Percentiles rank a stretch among this genome's conserved stretches.
These are phyloP conservation scores for Diutina scorzettiae DNA, from an alignment of 1,139 yeast genomes.

Conservation along the genomic window DNA sequence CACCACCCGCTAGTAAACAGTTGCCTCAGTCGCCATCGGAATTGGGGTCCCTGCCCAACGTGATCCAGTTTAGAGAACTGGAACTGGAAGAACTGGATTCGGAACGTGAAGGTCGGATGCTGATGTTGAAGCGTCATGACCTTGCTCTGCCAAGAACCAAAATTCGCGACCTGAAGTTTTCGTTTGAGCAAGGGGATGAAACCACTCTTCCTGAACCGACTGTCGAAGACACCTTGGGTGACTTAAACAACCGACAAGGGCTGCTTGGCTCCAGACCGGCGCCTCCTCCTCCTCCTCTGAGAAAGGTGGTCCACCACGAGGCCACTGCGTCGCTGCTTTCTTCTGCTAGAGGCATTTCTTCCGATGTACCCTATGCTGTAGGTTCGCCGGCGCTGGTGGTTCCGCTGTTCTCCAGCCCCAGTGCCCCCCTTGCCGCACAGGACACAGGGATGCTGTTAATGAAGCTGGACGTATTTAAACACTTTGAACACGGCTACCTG, in stretches of 20 bases:
- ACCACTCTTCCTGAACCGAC: not conserved
- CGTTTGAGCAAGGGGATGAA: constrained; percentile 4
- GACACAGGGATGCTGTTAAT: constrained; percentile 23
- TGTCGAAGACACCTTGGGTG: not conserved
- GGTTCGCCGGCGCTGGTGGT: not conserved
- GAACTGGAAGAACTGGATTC: constrained; percentile 1
- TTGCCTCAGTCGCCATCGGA: not conserved
- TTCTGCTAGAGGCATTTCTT: not conserved
- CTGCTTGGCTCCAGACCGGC: not conserved
- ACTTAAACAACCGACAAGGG: not conserved
- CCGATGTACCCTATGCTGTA: not conserved
- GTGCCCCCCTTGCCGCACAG: constrained; percentile 9
- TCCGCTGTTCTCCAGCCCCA: not conserved
- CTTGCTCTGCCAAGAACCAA: not conserved
- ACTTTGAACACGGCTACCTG: constrained; percentile 15
- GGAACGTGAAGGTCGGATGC: not conserved
- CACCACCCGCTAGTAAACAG: not conserved
- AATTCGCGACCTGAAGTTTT: not conserved
- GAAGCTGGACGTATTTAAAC: constrained; percentile 34
- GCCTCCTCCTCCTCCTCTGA: constrained; percentile 3
- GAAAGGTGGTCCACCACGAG: constrained; percentile 5
- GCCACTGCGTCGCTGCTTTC: not conserved
- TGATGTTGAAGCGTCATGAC: constrained; percentile 4
- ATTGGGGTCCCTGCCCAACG: not conserved
- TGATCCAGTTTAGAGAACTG: constrained; percentile 2